Conservation (phyloP, 345 rosid species). For the Gossypium longicalyx region DNA sequence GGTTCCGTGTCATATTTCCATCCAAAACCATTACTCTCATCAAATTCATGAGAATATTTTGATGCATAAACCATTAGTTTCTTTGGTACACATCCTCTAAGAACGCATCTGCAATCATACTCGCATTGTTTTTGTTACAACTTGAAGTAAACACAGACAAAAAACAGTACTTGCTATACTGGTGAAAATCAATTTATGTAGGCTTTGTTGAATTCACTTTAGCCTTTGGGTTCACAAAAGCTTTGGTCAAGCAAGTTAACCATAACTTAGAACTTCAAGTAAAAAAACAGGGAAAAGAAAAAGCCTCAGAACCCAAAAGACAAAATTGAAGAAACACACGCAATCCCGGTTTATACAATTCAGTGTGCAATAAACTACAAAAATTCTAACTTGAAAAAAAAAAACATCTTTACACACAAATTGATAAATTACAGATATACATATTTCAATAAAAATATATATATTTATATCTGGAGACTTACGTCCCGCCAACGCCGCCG, state of each 20-base stretch:
- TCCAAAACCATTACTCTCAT: slow-evolving; percentile 89
- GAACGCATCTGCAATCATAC: slow-evolving; percentile 55
- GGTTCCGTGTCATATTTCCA: slow-evolving; percentile 80
- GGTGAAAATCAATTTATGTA: neutral
- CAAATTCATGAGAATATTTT: slow-evolving; percentile 83
- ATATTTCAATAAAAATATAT: neutral
- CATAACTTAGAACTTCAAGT: neutral
- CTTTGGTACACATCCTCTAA: slow-evolving; percentile 99
- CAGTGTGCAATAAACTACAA: neutral
- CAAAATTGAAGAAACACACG: neutral
- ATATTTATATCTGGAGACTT: slow-evolving; percentile 19
- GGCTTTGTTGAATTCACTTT: neutral
- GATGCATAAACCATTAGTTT: slow-evolving; percentile 85
- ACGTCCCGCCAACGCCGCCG: slow-evolving; percentile 99
- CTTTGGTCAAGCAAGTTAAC: neutral
- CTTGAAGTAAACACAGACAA: neutral
- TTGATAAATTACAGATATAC: neutral
- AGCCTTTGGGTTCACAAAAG: neutral
- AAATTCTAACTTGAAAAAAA: neutral
- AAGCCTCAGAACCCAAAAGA: neutral
- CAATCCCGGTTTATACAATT: neutral
- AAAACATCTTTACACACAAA: neutral
- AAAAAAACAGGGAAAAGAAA: neutral
- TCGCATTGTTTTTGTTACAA: neutral
- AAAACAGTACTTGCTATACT: neutral